These are phyloP conservation scores for Rhodamnia argentea DNA, from an alignment of 345 rosid genomes.

Conservation along the genomic window DNA sequence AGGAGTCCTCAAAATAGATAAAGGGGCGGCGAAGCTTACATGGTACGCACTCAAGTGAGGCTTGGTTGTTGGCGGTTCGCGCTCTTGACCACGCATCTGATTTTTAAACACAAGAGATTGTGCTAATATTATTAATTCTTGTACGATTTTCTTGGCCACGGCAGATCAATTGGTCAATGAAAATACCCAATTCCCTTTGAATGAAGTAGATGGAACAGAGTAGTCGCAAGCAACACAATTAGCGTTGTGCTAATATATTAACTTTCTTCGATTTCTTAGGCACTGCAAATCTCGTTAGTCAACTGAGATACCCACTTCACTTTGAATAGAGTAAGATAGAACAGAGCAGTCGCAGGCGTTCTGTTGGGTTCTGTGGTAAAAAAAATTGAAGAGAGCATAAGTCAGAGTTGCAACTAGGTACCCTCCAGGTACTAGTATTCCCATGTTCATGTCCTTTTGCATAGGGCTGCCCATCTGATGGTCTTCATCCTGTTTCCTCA, in stretches of 20 bases:
- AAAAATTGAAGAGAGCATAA: background rate
- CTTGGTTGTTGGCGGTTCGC: background rate
- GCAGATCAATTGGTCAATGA: background rate
- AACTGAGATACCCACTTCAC: background rate
- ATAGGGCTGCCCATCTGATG: background rate
- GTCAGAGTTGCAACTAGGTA: background rate
- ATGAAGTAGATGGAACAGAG: background rate
- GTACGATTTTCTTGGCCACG: background rate
- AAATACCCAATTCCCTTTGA: background rate
- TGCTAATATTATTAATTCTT: background rate
- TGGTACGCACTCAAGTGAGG: background rate
- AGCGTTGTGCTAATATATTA: background rate
- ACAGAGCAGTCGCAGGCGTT: background rate
- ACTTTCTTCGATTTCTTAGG: background rate
- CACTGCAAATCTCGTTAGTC: background rate
- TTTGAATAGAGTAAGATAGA: background rate
- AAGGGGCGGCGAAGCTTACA: background rate
- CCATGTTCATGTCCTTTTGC: background rate
- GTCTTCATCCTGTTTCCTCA: background rate
- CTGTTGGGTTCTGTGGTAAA: background rate
- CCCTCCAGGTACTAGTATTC: background rate
- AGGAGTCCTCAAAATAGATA: background rate
- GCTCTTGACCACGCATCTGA: background rate
- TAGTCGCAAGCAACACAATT: background rate
- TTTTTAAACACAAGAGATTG: background rate